Conservation (phyloP, 805 yeast species). For the Saccharomycodes ludwigii region DNA sequence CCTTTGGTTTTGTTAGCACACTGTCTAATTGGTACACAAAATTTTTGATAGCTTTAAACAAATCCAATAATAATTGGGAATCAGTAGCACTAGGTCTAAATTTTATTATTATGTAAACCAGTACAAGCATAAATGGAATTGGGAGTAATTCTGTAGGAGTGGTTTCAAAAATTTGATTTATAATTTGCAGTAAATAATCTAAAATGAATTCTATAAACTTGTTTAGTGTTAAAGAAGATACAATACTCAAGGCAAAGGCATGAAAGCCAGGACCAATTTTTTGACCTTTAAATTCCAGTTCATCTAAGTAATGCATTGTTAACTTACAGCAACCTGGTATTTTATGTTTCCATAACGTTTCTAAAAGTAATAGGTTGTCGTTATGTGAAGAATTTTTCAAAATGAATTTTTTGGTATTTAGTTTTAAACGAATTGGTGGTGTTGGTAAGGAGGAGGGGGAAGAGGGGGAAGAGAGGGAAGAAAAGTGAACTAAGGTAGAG, state of each 20-base stretch:
- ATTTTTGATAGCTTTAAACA: slow-evolving; percentile 9
- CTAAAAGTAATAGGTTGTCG: slow-evolving; percentile 4
- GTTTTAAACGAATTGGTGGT: no score
- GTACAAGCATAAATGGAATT: slow-evolving; percentile 51
- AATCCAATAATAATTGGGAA: slow-evolving; percentile 23
- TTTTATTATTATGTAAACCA: slow-evolving; percentile 40
- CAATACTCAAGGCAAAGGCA: background rate
- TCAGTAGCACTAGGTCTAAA: slow-evolving; percentile 55
- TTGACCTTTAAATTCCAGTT: background rate
- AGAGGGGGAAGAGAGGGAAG: no score
- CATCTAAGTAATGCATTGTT: slow-evolving; percentile 1
- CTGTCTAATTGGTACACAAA: slow-evolving; percentile 9
- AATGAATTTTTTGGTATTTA: slow-evolving; percentile 4
- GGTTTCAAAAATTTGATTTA: slow-evolving; percentile 8
- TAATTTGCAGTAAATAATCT: background rate
- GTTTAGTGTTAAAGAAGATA: slow-evolving; percentile 1
- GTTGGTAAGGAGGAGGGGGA: no score
- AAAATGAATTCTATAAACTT: slow-evolving; percentile 3
- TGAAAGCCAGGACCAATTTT: slow-evolving; percentile 2
- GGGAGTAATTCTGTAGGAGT: slow-evolving; percentile 9
- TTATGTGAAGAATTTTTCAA: slow-evolving; percentile 4
- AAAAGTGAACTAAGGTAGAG: no score
- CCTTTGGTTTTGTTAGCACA: no score
- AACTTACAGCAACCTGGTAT: slow-evolving; percentile 3
- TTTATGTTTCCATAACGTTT: slow-evolving; percentile 1